Percentiles rank a stretch among this genome's conserved stretches.
phyloP scores from a whole-genome alignment of 352 stramenopile genomes.

The Globisporangium nodosum region DNA sequence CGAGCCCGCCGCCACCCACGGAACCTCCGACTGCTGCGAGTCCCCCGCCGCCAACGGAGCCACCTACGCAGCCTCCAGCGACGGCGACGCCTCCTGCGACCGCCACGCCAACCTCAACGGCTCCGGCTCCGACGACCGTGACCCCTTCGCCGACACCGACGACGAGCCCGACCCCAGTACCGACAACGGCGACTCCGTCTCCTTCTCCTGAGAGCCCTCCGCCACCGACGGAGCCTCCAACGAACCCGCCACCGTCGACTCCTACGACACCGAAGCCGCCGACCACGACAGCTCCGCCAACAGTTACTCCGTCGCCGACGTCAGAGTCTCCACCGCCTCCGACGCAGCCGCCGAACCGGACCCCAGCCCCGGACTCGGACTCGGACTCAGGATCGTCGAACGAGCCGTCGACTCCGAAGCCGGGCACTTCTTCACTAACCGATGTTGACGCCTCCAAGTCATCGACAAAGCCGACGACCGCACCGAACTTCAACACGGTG shows the following conservation, averaged over 20 bases:
- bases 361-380: constrained; percentile 1
- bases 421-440: neutral
- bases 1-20: neutral
- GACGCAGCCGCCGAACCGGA: constrained; percentile 6
- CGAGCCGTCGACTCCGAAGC: neutral
- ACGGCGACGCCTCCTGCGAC: neutral
- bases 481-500: neutral
- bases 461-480: constrained; percentile 4
- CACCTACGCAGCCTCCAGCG: neutral
- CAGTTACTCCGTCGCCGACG: constrained; percentile 6
- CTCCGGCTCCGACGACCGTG: neutral
- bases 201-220: neutral
- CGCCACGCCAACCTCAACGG: neutral
- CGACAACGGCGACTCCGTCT: constrained; percentile 1
- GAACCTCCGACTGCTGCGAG: neutral
- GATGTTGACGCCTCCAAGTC: neutral
- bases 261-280: neutral
- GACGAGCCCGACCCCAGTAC: neutral
- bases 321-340: constrained; percentile 13
- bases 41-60: neutral
- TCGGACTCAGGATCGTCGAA: neutral
- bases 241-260: neutral
- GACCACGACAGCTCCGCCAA: constrained; percentile 9
- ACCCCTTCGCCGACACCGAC: neutral
- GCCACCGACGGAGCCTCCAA: neutral